Evolutionary conservation across 495 filamentous ascomycete genomes (phyloP).

Genomic region (Hapsidospora chrysogenum): DNA sequence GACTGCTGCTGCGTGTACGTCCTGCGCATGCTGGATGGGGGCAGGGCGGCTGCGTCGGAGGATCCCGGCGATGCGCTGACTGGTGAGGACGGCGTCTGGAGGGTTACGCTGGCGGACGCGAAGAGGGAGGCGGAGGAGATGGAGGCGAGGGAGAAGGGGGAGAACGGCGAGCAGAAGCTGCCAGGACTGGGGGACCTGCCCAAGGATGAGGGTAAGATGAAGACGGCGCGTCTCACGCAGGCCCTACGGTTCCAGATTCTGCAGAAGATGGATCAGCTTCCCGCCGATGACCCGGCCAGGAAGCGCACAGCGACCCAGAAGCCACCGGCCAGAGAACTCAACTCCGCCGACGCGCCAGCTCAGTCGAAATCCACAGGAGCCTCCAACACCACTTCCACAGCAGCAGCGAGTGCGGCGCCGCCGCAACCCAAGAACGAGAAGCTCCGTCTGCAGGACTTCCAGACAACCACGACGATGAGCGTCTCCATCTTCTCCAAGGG

Average conservation of each 20-base stretch:
- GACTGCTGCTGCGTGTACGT: slow-evolving; percentile 53
- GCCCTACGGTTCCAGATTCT: slow-evolving; percentile 22
- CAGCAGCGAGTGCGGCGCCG: slow-evolving; percentile 7
- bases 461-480: slow-evolving; percentile 45
- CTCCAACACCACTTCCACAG: background rate
- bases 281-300: slow-evolving; percentile 39
- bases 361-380: slow-evolving; percentile 1
- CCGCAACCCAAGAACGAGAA: slow-evolving; percentile 40
- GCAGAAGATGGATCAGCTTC: slow-evolving; percentile 42
- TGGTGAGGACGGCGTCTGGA: slow-evolving; percentile 22
- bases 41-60: slow-evolving; percentile 12
- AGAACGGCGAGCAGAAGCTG: slow-evolving; percentile 7
- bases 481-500: slow-evolving; percentile 60
- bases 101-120: slow-evolving; percentile 11
- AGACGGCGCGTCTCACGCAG: slow-evolving; percentile 12
- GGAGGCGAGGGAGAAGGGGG: background rate
- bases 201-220: background rate
- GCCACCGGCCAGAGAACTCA: slow-evolving; percentile 29
- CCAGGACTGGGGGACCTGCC: background rate
- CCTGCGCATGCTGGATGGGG: slow-evolving; percentile 34
- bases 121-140: slow-evolving; percentile 9
- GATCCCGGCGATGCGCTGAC: slow-evolving; percentile 22
- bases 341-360: slow-evolving; percentile 12
- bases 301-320: slow-evolving; percentile 44
- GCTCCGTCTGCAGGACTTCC: slow-evolving; percentile 67